A percentile compares a stretch with the other conserved stretches of the same genome.
Conservation (phyloP, 192 early-diverging fungal genomes). For the Backusella mclennaniae region DNA sequence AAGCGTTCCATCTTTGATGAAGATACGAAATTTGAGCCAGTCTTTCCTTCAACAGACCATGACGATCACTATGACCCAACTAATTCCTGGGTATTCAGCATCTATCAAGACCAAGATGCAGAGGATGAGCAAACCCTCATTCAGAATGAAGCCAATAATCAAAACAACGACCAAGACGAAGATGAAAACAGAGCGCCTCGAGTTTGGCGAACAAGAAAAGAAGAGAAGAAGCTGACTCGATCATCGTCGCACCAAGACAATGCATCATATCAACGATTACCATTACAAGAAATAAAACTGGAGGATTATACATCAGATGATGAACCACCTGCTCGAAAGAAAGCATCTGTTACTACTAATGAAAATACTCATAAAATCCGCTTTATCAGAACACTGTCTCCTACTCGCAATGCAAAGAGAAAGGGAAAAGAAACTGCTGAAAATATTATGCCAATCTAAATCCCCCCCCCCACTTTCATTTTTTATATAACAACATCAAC, state of each 20-base stretch:
- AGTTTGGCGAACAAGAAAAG: neutral
- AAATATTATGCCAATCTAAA: slow-evolving; percentile 3
- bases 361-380: neutral
- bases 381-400: neutral
- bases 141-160: neutral
- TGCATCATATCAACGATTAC: neutral
- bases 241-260: slow-evolving; percentile 1
- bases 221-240: neutral
- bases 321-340: slow-evolving; percentile 12
- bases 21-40: neutral
- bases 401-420: slow-evolving; percentile 2
- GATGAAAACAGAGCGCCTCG: slow-evolving; percentile 5
- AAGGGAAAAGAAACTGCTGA: slow-evolving; percentile 9
- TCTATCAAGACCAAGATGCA: neutral
- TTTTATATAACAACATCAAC: neutral
- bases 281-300: slow-evolving; percentile 2
- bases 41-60: neutral
- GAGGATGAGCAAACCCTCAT: neutral
- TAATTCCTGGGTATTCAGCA: neutral
- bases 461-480: neutral
- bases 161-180: neutral
- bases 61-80: neutral
- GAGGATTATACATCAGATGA: slow-evolving; percentile 16
- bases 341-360: neutral
- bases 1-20: slow-evolving; percentile 9